Evolutionary conservation across 345 rosid genomes (phyloP).

Genomic region (Nephelium lappaceum): DNA sequence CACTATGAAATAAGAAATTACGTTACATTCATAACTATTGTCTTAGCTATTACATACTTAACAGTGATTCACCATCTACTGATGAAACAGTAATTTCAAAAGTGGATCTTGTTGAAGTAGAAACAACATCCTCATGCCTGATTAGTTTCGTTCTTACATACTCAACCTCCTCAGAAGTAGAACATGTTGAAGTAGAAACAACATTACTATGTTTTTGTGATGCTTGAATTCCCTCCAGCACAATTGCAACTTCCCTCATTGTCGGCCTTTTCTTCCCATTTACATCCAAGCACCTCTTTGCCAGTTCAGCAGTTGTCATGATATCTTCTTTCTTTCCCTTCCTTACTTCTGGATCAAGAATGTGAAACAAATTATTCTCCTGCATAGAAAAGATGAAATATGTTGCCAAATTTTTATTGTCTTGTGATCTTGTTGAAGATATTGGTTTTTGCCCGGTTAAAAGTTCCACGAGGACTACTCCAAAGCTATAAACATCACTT

Average conservation of each 20-base stretch:
- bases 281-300: background rate
- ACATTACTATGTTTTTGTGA: background rate
- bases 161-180: background rate
- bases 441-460: slow-evolving; percentile 3
- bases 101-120: background rate
- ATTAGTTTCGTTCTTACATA: background rate
- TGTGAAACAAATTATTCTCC: background rate
- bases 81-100: background rate
- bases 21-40: no score
- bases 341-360: background rate
- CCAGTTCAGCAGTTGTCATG: background rate
- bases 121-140: background rate
- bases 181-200: no score
- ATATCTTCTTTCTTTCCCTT: background rate
- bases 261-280: background rate
- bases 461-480: slow-evolving; percentile 14
- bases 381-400: background rate
- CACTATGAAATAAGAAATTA: no score
- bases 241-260: slow-evolving; percentile 6
- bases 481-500: slow-evolving; percentile 13
- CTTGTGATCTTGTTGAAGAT: background rate
- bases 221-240: background rate
- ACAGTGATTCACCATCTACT: background rate
- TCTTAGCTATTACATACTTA: background rate
- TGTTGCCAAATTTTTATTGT: background rate